These are phyloP conservation scores for Alternaria rosae DNA, from an alignment of 2,329 filamentous ascomycete species.

Conservation along the genomic window DNA sequence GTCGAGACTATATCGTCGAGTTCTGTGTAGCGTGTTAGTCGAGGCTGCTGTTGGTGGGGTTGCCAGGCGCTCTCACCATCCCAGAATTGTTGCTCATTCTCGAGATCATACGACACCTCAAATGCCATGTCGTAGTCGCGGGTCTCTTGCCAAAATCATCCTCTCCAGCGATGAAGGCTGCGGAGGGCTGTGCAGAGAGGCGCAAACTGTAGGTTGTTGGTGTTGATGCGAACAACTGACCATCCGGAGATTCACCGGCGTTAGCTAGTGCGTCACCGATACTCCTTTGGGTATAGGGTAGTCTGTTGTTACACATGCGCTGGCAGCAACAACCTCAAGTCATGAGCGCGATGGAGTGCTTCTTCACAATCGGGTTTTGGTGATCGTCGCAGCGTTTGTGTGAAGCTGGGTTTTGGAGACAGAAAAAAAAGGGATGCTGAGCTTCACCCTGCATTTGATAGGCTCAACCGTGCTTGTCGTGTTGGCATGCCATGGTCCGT, in stretches of 20 bases:
- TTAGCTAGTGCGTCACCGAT: slow-evolving; percentile 33
- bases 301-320: neutral
- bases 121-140: slow-evolving; percentile 65
- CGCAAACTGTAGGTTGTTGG: slow-evolving; percentile 31
- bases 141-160: slow-evolving; percentile 47
- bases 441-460: neutral
- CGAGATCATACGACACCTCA: slow-evolving; percentile 72
- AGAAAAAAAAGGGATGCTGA: neutral
- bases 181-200: slow-evolving; percentile 23
- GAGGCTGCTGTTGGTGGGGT: slow-evolving; percentile 25
- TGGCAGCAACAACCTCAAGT: neutral
- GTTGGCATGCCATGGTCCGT: neutral
- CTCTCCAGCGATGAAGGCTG: slow-evolving; percentile 36
- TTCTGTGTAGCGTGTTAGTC: slow-evolving; percentile 57
- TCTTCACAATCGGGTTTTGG: neutral
- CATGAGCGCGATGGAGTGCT: neutral
- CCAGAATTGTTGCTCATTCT: slow-evolving; percentile 90
- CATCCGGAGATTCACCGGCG: slow-evolving; percentile 28
- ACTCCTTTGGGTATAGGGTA: slow-evolving; percentile 19
- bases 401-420: neutral
- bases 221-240: slow-evolving; percentile 28
- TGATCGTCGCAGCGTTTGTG: neutral
- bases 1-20: slow-evolving; percentile 70
- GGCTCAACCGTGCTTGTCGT: neutral
- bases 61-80: slow-evolving; percentile 66